Conservation (phyloP, 257 asterid species). For the Paraleonurus japonicus region DNA sequence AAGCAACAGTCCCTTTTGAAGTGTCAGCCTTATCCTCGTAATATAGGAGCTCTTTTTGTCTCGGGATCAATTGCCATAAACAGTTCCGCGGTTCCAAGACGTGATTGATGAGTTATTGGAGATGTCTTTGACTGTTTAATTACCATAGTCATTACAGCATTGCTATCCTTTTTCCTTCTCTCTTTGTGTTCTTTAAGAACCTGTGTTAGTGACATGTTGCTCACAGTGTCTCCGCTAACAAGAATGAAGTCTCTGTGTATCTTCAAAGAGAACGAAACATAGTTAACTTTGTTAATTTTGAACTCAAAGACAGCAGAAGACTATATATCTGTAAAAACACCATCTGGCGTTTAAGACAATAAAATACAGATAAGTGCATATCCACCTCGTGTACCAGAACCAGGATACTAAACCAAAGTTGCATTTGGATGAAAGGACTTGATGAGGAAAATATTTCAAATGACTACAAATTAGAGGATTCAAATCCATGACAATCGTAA, state of each 20-base stretch:
- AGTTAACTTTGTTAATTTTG: slow-evolving; percentile 17
- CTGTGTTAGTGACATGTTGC: slow-evolving; percentile 88
- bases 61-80: slow-evolving; percentile 88
- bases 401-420: not conserved
- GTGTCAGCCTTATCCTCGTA: slow-evolving; percentile 80
- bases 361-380: slow-evolving; percentile 6
- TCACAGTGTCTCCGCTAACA: slow-evolving; percentile 92
- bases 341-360: not conserved
- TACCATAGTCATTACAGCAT: slow-evolving; percentile 97
- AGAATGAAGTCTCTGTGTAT: slow-evolving; percentile 89
- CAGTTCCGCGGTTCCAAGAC: slow-evolving; percentile 93
- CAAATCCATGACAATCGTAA: not conserved
- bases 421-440: not conserved
- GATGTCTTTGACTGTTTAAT: slow-evolving; percentile 83
- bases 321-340: not conserved
- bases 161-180: slow-evolving; percentile 75
- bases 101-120: slow-evolving; percentile 74
- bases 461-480: not conserved
- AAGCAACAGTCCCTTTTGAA: slow-evolving; percentile 53
- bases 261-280: slow-evolving; percentile 44
- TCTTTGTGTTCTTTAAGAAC: slow-evolving; percentile 86
- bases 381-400: slow-evolving; percentile 3
- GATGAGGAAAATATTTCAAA: not conserved
- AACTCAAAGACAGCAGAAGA: slow-evolving; percentile 12
- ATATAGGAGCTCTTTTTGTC: slow-evolving; percentile 78